Conservation (phyloP, 306 rosid species). For the Crataegus laevigata region DNA sequence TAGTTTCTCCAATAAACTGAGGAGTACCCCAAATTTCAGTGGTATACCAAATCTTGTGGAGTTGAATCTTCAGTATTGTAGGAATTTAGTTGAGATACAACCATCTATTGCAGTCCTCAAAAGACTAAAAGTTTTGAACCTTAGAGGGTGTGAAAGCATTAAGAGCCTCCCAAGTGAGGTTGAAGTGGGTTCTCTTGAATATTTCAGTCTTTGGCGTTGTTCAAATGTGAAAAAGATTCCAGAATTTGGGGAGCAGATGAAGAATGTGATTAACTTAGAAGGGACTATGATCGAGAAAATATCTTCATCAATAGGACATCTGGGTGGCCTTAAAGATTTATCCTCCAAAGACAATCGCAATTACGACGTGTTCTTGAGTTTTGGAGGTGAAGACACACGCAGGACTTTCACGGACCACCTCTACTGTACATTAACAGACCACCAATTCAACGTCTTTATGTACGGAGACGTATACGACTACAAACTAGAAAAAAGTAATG, state of each 20-base stretch:
- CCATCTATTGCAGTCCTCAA: neutral
- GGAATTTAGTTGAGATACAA: neutral
- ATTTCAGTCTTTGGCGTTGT: neutral
- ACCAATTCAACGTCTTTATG: too few relatives aligned
- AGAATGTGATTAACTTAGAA: neutral
- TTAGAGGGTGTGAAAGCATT: neutral
- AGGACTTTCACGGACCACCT: too few relatives aligned
- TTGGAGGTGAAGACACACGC: too few relatives aligned
- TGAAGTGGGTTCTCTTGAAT: neutral
- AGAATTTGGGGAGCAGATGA: neutral
- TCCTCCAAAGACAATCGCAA: too few relatives aligned
- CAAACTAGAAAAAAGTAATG: too few relatives aligned
- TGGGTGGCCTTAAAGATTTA: neutral
- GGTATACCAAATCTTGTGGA: neutral
- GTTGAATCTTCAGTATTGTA: neutral
- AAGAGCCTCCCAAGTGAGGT: neutral
- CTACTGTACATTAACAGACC: too few relatives aligned
- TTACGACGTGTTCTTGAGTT: too few relatives aligned
- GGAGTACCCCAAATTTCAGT: conserved; percentile 8
- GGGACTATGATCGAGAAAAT: neutral
- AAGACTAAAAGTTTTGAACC: neutral
- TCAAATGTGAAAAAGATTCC: conserved; percentile 5
- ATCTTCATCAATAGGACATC: neutral
- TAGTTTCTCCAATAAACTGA: neutral
- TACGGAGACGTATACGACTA: too few relatives aligned